Percentiles rank a stretch among this genome's conserved stretches.
phyloP scores from a whole-genome alignment of 805 yeast species.

The Starmerella stigmatis region DNA sequence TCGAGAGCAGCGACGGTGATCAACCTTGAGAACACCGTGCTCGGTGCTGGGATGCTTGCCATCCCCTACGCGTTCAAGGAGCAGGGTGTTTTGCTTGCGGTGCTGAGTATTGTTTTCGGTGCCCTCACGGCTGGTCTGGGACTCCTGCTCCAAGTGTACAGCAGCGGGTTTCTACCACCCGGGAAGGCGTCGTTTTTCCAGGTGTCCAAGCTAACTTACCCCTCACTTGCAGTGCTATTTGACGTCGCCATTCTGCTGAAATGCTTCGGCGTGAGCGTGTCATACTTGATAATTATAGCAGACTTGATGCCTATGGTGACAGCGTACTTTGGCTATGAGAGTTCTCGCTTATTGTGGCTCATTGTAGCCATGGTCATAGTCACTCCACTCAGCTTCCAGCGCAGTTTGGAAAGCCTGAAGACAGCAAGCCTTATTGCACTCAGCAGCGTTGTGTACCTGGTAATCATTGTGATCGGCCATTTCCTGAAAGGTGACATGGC shows the following conservation, averaged over 20 bases:
- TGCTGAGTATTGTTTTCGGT: slow-evolving; percentile 44
- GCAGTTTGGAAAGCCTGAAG: slow-evolving; percentile 69
- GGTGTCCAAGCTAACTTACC: slow-evolving; percentile 57
- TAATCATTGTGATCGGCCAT: slow-evolving; percentile 64
- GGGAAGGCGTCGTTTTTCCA: slow-evolving; percentile 63
- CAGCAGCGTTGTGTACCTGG: slow-evolving; percentile 66
- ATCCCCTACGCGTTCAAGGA: slow-evolving; percentile 60
- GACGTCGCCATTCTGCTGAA: slow-evolving; percentile 66
- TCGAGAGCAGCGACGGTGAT: slow-evolving; percentile 45
- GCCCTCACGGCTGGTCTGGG: slow-evolving; percentile 60
- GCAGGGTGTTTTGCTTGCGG: slow-evolving; percentile 53
- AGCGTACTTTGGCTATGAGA: slow-evolving; percentile 35
- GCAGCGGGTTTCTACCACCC: slow-evolving; percentile 37
- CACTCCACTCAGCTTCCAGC: slow-evolving; percentile 59
- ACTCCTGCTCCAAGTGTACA: slow-evolving; percentile 28
- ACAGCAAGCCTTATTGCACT: slow-evolving; percentile 79
- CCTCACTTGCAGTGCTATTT: slow-evolving; percentile 53
- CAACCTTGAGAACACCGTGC: slow-evolving; percentile 59
- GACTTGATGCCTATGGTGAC: slow-evolving; percentile 55
- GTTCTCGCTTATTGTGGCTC: slow-evolving; percentile 31
- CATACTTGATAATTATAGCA: slow-evolving; percentile 62
- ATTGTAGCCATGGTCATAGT: slow-evolving; percentile 31
- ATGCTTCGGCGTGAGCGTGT: slow-evolving; percentile 72
- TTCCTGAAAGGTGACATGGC: slow-evolving; percentile 48
- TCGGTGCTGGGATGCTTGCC: slow-evolving; percentile 71